Evolutionary conservation across 2,329 filamentous ascomycete genomes (phyloP).

Genomic region (Tetracladium maxilliforme): DNA sequence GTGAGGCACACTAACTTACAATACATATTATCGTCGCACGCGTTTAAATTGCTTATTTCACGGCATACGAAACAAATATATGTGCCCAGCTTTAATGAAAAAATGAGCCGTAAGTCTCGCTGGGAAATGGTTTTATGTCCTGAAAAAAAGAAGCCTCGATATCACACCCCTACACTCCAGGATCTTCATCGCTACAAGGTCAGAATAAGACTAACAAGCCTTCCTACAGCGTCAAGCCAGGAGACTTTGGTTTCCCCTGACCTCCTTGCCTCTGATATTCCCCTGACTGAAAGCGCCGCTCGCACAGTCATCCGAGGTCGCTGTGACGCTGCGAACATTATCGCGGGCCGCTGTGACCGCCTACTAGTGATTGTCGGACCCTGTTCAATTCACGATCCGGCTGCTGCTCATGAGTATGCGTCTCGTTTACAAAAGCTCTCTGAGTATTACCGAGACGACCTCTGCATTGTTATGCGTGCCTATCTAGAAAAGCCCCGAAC

Average conservation of each 20-base stretch:
- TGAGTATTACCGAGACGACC: conserved; percentile 61
- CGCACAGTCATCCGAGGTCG: conserved; percentile 59
- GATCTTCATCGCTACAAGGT: too few species aligned
- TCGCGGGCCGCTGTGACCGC: conserved; percentile 41
- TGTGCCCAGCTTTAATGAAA: too few species aligned
- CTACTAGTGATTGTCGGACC: conserved; percentile 90
- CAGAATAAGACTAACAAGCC: too few species aligned
- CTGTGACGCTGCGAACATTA: conserved; percentile 32
- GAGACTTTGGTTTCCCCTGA: conserved; percentile 85
- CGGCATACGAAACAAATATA: too few species aligned
- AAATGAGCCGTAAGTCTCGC: too few species aligned
- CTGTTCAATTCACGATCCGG: conserved; percentile 92
- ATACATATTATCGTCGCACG: too few species aligned
- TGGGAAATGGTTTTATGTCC: too few species aligned
- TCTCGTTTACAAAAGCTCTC: conserved; percentile 59
- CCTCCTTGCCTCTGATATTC: conserved; percentile 75
- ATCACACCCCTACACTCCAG: too few species aligned
- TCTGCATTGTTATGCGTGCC: conserved; percentile 86
- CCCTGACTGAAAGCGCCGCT: conserved; percentile 46
- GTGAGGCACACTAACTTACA: too few species aligned
- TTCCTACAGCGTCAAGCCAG: conserved; percentile 65
- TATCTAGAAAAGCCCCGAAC: conserved; percentile 96
- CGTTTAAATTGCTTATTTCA: too few species aligned
- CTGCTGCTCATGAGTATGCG: conserved; percentile 73
- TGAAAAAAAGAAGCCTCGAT: too few species aligned